These are phyloP conservation scores for Penicillium vulpinum DNA, from an alignment of 2,329 filamentous ascomycete genomes.

Conservation along the genomic window DNA sequence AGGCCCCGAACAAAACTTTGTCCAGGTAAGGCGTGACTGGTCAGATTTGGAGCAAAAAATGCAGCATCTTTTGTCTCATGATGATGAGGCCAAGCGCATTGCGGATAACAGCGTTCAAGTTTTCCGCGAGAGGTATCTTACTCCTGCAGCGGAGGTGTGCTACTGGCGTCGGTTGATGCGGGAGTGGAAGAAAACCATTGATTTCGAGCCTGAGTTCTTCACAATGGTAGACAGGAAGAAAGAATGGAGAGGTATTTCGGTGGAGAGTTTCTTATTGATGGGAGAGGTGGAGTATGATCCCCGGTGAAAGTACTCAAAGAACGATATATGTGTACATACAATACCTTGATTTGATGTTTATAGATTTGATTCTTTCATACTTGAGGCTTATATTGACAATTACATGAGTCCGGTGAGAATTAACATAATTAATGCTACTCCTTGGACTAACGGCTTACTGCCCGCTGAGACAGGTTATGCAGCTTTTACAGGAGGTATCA, in stretches of 20 bases:
- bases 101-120: constrained; percentile 46
- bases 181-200: constrained; percentile 29
- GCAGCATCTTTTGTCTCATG: constrained; percentile 39
- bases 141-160: constrained; percentile 51
- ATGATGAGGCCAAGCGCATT: constrained; percentile 44
- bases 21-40: constrained; percentile 52
- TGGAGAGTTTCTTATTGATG: constrained; percentile 34
- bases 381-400: too few species aligned
- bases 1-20: constrained; percentile 48
- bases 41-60: constrained; percentile 51
- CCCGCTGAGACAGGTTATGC: too few species aligned
- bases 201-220: constrained; percentile 34
- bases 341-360: too few species aligned
- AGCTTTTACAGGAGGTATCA: too few species aligned
- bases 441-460: too few species aligned
- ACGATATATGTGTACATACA: background rate
- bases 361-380: too few species aligned
- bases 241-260: constrained; percentile 32
- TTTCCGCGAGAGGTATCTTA: constrained; percentile 52
- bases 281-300: constrained; percentile 1
- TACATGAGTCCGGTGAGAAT: too few species aligned
- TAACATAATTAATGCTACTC: too few species aligned
- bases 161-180: constrained; percentile 51
- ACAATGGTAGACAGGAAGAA: constrained; percentile 21
- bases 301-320: background rate